Evolutionary conservation across 192 early-diverging fungal species (phyloP).

Genomic region (Coemansia umbellata): DNA sequence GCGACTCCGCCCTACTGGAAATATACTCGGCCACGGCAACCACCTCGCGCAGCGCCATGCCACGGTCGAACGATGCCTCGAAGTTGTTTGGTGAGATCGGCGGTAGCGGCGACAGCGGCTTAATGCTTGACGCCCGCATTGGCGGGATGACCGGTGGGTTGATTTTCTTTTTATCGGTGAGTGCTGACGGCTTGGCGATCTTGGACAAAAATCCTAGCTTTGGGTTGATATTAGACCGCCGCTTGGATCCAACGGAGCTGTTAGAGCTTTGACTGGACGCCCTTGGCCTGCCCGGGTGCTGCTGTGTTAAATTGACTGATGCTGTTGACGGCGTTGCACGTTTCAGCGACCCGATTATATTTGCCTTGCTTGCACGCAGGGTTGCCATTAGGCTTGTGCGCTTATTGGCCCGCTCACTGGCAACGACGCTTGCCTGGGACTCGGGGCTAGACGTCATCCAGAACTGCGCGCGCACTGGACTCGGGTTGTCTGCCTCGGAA

Average conservation of each 20-base stretch:
- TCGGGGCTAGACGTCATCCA: conserved; percentile 45
- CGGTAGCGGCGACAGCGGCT: conserved; percentile 38
- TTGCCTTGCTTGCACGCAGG: conserved; percentile 32
- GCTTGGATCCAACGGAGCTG: not conserved
- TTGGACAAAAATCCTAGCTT: not conserved
- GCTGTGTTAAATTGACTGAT: not conserved
- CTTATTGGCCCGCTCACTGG: conserved; percentile 8
- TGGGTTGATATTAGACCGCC: conserved; percentile 4
- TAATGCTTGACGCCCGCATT: conserved; percentile 15
- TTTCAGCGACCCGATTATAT: conserved; percentile 39
- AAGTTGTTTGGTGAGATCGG: conserved; percentile 46
- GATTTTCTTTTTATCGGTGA: no score
- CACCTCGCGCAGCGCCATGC: conserved; percentile 30
- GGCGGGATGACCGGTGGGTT: conserved; percentile 11
- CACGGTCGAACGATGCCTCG: conserved; percentile 47
- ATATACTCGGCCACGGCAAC: conserved; percentile 25
- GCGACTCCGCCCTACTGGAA: not conserved
- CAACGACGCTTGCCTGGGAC: conserved; percentile 21
- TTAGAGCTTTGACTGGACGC: not conserved
- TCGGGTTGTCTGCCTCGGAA: not conserved
- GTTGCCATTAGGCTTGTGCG: conserved; percentile 24
- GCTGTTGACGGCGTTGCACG: conserved; percentile 21
- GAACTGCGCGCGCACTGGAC: conserved; percentile 32
- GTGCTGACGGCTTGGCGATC: conserved; percentile 3
- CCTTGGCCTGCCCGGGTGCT: not conserved